Evolutionary conservation across 2,329 filamentous ascomycete genomes (phyloP), one percentile per base, ranked within the genome.

Genomic region (Hymenoscyphus fructigenus): DNA sequence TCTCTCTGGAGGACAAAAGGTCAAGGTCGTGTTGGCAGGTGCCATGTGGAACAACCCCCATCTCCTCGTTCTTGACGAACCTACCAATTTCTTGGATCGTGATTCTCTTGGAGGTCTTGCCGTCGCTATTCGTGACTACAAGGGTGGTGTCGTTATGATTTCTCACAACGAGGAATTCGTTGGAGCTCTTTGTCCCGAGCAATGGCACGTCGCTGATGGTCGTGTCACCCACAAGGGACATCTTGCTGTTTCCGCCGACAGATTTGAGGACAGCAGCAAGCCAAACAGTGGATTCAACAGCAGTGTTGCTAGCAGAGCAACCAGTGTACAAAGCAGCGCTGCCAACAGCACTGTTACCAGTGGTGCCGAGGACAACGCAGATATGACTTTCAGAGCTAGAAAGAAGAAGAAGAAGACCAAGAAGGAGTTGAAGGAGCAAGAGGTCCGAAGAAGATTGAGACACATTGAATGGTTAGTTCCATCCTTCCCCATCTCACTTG

Each of bases 361-460:
- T 60, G 93, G 92, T n/a, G 87, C 84, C 0, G 94, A 98, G 79
- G 93, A 95, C 72, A 88, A 87, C 66, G 83, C 90, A 78, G 85
- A 83, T 66, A 86, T 99, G 84, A 94, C 96, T 82, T 99, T 99
- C 88, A 87, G 85, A 78, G 84, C 91, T 10, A 88, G 85, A 79
- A 95, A 93, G 85, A 97, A 97, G 92, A 96, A 94, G 88, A 99
- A 99, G 91, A 87, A 95, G 87, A 99, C 95, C 64, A 92, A 96
- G 83, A 93, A 93, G 80, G 93, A 99, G 79, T 72, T 93, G 76
- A 99, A 99, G 86, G 95, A 99, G 78, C 85, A 91, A 23, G 94
- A 98, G 80, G 90, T 91, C 55, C 85, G 96, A 69, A 87, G 94
- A 71, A 85, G 95, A 72, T 82, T 98, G 79, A 88, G 95, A 73